Conservation (phyloP, 768 basidiomycete genomes). For the Cystoderma amianthinum region DNA sequence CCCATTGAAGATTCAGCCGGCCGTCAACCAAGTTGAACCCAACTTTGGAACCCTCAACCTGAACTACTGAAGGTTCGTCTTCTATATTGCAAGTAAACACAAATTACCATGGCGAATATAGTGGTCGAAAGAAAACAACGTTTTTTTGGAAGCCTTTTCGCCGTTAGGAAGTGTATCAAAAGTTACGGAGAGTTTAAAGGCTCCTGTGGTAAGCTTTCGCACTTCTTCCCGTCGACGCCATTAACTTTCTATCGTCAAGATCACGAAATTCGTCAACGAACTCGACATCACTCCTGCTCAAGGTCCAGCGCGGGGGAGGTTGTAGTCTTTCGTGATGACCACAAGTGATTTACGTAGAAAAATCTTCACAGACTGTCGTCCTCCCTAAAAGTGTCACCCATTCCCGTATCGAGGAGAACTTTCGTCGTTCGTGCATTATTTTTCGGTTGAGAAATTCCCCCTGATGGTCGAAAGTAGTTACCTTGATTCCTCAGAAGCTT, state of each 20-base stretch:
- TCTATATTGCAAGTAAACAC: not conserved
- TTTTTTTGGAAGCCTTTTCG: slow-evolving; percentile 72
- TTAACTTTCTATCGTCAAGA: slow-evolving; percentile 16
- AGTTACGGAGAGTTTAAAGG: slow-evolving; percentile 49
- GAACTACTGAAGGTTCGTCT: slow-evolving; percentile 51
- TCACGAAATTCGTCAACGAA: slow-evolving; percentile 50
- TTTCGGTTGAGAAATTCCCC: not conserved
- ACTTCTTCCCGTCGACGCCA: not conserved
- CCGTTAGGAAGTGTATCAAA: slow-evolving; percentile 60
- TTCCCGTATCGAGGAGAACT: slow-evolving; percentile 62
- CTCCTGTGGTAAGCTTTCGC: slow-evolving; percentile 39
- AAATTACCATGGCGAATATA: slow-evolving; percentile 11
- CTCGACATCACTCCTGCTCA: slow-evolving; percentile 71
- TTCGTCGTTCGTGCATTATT: slow-evolving; percentile 34
- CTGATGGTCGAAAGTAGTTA: not conserved
- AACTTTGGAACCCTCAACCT: slow-evolving; percentile 72
- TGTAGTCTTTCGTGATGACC: not conserved
- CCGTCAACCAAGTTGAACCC: slow-evolving; percentile 76
- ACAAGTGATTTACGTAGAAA: not conserved
- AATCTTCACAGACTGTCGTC: slow-evolving; percentile 53
- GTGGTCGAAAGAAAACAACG: slow-evolving; percentile 61
- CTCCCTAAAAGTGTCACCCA: slow-evolving; percentile 76
- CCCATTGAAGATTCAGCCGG: slow-evolving; percentile 47
- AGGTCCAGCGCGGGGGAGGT: slow-evolving; percentile 67
- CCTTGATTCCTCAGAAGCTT: slow-evolving; percentile 26